Percentiles rank a stretch among this genome's conserved stretches.
Evolutionary conservation across 2,329 filamentous ascomycete species (phyloP).

Genomic region (Calonectria hawksworthii): DNA sequence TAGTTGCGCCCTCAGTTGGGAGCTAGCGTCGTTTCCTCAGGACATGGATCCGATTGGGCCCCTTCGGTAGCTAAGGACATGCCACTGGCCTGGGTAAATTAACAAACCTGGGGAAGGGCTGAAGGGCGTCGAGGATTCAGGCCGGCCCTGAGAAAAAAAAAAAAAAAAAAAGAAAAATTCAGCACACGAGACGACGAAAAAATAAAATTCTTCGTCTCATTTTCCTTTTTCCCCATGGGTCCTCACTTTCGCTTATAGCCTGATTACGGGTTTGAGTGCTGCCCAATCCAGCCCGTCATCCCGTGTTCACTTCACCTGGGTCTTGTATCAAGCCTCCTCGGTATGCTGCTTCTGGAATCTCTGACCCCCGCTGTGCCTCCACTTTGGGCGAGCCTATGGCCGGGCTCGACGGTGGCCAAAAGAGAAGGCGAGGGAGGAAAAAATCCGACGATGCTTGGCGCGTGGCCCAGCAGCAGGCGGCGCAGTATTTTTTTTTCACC

Average conservation of each 20-base stretch:
- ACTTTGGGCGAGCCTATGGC: slow-evolving; percentile 19
- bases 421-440: slow-evolving; percentile 15
- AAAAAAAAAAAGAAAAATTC: background rate
- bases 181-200: background rate
- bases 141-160: background rate
- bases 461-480: slow-evolving; percentile 6
- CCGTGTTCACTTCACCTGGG: slow-evolving; percentile 12
- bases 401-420: background rate
- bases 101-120: slow-evolving; percentile 11
- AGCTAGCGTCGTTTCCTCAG: slow-evolving; percentile 2
- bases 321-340: slow-evolving; percentile 20
- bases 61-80: background rate
- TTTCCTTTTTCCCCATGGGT: background rate
- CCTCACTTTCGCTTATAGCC: background rate
- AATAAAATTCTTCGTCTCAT: background rate
- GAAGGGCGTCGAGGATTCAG: slow-evolving; percentile 22
- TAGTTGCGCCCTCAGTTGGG: slow-evolving; percentile 2
- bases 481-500: slow-evolving; percentile 21
- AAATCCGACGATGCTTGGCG: slow-evolving; percentile 35
- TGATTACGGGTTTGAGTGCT: slow-evolving; percentile 9
- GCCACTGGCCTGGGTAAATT: background rate
- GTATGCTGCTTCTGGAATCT: slow-evolving; percentile 40
- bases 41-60: slow-evolving; percentile 11
- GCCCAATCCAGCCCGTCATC: slow-evolving; percentile 3
- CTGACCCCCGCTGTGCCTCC: slow-evolving; percentile 33